Base-by-base conservation (phyloP, 306 rosid genomes). In the Oemleria cerasiformis region DNA sequence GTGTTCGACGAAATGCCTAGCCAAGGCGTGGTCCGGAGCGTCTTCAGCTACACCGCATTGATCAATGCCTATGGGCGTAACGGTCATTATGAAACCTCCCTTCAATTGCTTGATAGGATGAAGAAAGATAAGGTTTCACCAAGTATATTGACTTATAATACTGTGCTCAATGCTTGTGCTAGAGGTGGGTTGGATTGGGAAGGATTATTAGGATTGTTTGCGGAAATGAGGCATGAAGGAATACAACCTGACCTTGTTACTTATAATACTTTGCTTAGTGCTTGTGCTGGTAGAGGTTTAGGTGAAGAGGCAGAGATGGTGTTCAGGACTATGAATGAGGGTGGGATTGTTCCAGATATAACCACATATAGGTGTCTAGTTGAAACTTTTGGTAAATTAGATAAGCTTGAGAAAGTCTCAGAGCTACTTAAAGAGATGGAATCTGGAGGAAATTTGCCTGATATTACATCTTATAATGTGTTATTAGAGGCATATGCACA, bases 191-290 rank as follows among this genome's bases (percentile, higher is more conserved):
- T 91, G 81, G 96, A 91, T 78, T 91, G 99, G 99, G 97, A 89
- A 75, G 97, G 96, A 2, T 77, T 95, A 58, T 78, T 95, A 54
- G 99, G 96, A 13, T 83, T 95, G 71, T 95, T 95, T 69, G 99
- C 99, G 10, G 99, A 95, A 69, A 89, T 95, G 99, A 81, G 99
- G 82, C 97, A 95, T 48, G 99, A 89, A 71, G 96, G 97, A n/a
- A 67, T 95, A 45, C 97, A 80, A 8, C 97, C 97, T 14, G 99
- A 95, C 77, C 80, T 91, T 45, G 73, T 88, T 53, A 91, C 99
- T 66, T 89, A 95, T 11, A 95, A 95, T 72, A 86, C 97, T 14
- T 76, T 95, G 89, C 99, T 95, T 9, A 79, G 95, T 77, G 97
- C 99, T 16, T 88, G 96, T 83, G 96, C 97, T 75, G 71, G 79